Evolutionary conservation across 2,329 filamentous ascomycete genomes (phyloP), one percentile per base, ranked within the genome.

Genomic region (Aspergillus ochraceus): DNA sequence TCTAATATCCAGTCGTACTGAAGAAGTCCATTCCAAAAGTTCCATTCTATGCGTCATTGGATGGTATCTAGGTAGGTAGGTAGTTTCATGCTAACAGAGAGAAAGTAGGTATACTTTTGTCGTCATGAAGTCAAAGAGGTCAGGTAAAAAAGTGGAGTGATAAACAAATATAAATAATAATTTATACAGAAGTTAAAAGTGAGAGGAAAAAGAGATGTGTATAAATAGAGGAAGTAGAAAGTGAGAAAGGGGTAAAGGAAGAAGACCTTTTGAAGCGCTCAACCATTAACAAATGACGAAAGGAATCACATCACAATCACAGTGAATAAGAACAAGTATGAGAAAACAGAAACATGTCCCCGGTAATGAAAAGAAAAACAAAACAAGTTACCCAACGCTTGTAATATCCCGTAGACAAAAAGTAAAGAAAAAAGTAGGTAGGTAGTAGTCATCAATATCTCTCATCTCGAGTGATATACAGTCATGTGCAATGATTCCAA

Each of bases 401-500:
- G 36, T 55, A 55, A 55, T 45, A 55, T 55, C 53, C 53, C 36
- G 24, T 49, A 53, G n/a, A 39, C 24, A 49, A 56, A 51, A 32
- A 56, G 14, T 39, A 50, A 49, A 50, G 20, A 26, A 30, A 47
- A 29, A 30, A 39, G 39, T 26, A 29, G 30, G 42, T 42, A 32
- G 32, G 45, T 45, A 52, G 60, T 56, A 52, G 57, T 60, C 49
- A 49, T 54, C 54, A 51, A 19, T 29, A 51, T 22, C 45, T 20
- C 42, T 24, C 45, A 47, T 47, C 45, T 9, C 22, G 45, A 47
- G 45, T 24, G 45, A 22, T 42, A 42, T 42, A 36, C 32, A 42
- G 17, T 42, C 36, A 42, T 42, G 36, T 42, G 32, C 32, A 42
- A 14, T n/a, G 36, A 17, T n/a, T 42, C 17, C 17, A 17, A 42